Percentiles rank a stretch among this genome's conserved stretches.
Evolutionary conservation across 2,329 filamentous ascomycete species (phyloP).

Genomic region (Chaetothyriales sp.): DNA sequence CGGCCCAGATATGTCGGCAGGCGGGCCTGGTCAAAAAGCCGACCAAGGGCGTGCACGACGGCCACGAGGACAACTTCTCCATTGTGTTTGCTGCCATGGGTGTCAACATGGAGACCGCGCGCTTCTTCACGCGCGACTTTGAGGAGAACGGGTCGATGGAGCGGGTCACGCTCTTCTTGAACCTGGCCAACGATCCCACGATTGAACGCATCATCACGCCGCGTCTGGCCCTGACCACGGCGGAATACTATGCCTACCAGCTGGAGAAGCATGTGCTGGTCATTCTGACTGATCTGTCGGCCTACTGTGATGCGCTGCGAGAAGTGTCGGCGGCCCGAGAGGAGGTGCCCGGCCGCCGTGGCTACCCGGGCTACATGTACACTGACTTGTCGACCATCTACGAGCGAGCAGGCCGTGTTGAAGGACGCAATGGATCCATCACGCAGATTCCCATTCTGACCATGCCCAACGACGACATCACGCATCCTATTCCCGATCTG

Average conservation of each 20-base stretch:
- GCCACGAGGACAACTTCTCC: conserved; percentile 97
- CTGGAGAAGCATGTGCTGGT: conserved; percentile 99
- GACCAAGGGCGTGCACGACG: conserved; percentile 91
- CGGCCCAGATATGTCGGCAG: conserved; percentile 95
- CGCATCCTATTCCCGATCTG: conserved; percentile 95
- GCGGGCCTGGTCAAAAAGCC: conserved; percentile 83
- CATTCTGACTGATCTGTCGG: conserved; percentile 93
- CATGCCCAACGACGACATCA: conserved; percentile 99
- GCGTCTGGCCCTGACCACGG: conserved; percentile 91
- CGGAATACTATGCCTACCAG: conserved; percentile 99
- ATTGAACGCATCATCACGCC: conserved; percentile 99
- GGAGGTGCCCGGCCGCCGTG: conserved; percentile 97
- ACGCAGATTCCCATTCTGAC: conserved; percentile 98
- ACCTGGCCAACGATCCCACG: conserved; percentile 96
- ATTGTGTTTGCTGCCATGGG: conserved; percentile 99
- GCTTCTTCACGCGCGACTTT: conserved; percentile 97
- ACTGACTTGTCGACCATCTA: conserved; percentile 99
- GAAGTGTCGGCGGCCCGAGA: conserved; percentile 96
- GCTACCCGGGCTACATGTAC: conserved; percentile 99
- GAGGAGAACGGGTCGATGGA: conserved; percentile 99
- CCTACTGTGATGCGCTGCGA: conserved; percentile 97
- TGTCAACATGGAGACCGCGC: conserved; percentile 97
- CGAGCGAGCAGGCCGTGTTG: conserved; percentile 94
- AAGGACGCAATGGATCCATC: conserved; percentile 93
- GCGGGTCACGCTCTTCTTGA: conserved; percentile 92